A percentile compares a stretch with the other conserved stretches of the same genome.
Conservation (phyloP, 306 rosid genomes). For the Leucaena leucocephala region DNA sequence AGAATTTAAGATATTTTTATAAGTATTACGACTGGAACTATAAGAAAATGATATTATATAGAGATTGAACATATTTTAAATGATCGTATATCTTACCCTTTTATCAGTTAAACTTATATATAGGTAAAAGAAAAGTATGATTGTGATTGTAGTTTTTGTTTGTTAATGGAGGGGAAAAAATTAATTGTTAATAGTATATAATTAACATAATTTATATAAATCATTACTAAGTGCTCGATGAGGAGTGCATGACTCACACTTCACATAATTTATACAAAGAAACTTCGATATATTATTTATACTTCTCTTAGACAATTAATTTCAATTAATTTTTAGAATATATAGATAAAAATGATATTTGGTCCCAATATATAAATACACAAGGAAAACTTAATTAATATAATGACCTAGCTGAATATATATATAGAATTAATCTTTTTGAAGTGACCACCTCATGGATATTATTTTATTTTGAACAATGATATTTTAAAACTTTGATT, state of each 20-base stretch:
- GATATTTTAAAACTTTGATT: background rate
- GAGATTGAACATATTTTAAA: too few species aligned
- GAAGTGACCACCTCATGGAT: background rate
- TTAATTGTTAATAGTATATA: background rate
- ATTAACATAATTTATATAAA: background rate
- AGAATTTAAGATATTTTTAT: too few species aligned
- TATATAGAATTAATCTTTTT: too few species aligned
- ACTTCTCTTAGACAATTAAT: background rate
- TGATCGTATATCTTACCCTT: too few species aligned
- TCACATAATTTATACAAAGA: background rate
- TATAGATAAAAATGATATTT: background rate
- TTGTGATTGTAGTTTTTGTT: slow-evolving; percentile 45
- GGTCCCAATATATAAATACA: background rate
- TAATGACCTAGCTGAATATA: too few species aligned
- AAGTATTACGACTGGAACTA: too few species aligned
- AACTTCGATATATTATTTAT: background rate
- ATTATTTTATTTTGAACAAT: background rate
- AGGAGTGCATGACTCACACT: background rate
- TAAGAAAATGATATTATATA: too few species aligned
- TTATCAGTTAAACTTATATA: too few species aligned
- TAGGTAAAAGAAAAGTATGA: too few species aligned
- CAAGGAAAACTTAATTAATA: background rate
- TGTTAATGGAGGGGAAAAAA: background rate
- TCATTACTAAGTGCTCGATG: background rate
- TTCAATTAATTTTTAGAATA: background rate